Base-by-base conservation (phyloP, 345 rosid genomes). In the Brassica incana region DNA sequence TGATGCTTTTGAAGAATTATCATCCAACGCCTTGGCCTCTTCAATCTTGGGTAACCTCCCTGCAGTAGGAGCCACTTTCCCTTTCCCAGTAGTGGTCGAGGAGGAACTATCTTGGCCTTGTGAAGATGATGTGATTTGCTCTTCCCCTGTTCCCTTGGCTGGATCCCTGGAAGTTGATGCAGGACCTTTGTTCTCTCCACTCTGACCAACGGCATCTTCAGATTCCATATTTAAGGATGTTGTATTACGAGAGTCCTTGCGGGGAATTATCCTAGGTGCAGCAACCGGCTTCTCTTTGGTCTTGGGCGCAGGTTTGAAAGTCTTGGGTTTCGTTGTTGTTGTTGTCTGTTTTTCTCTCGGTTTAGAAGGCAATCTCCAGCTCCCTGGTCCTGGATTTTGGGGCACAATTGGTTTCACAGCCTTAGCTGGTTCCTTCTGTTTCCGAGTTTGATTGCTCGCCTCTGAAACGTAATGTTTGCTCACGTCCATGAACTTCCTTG, bases 401-500 rank as follows among this genome's bases (percentile, higher is more conserved):
- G 97, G 91, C 85, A 86, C 89, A 73, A 86, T 71, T 75, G 89
- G 77, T 81, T 87, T 91, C 6, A 90, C 50, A 85, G 87, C 85
- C 85, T 90, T 93, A 30, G 80, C 80, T 0, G 93, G 83, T 77
- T 88, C 97, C 78, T 84, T 88, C 59, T 87, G 50, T 75, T 87
- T 90, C 25, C 76, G 82, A 30, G 71, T 78, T 84, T 84, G 85
- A 62, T 78, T 75, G 77, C 81, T 81, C 32, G 84, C 78, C 80
- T 84, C 91, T 50, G 87, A 88, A 82, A 86, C 86, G 62, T 90
- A 93, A 77, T 93, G 99, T 81, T 90, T 92, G 88, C 99, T 93
- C 61, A 96, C 99, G 48, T 96, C 98, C 98, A 96, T 96, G 78
- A 93, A 93, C 84, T 96, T 96, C 81, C 93, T 87, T 78, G 91